These are phyloP conservation scores for Lizanozyma gosingica DNA, from an alignment of 1,139 yeast genomes.

Conservation along the genomic window DNA sequence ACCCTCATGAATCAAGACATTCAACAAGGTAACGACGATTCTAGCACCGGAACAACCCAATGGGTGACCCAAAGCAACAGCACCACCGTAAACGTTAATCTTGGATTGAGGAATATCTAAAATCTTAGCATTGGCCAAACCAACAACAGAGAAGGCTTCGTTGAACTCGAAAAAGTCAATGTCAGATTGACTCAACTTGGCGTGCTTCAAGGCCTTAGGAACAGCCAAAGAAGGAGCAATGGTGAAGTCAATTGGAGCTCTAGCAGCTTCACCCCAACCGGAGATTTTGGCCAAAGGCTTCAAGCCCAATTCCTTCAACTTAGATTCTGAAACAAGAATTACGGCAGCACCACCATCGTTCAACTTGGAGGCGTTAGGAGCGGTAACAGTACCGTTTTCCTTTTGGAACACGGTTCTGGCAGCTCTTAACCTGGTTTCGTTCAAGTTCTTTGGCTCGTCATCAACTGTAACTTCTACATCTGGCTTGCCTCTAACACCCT, in stretches of 20 bases:
- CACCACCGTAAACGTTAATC: constrained; percentile 95
- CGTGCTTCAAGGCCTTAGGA: constrained; percentile 91
- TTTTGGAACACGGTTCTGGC: constrained; percentile 92
- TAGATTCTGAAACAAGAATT: constrained; percentile 71
- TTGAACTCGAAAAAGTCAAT: constrained; percentile 84
- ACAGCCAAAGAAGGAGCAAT: constrained; percentile 90
- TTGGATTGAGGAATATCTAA: constrained; percentile 56
- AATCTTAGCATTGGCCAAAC: constrained; percentile 78
- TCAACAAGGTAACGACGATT: constrained; percentile 73
- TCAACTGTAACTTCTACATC: constrained; percentile 63
- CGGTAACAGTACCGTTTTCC: constrained; percentile 92
- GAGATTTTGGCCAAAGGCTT: constrained; percentile 80
- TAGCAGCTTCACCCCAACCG: constrained; percentile 99
- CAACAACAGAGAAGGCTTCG: constrained; percentile 96
- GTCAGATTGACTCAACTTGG: constrained; percentile 46
- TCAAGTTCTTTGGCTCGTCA: constrained; percentile 64
- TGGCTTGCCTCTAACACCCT: constrained; percentile 92
- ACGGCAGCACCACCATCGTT: constrained; percentile 98
- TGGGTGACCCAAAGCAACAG: constrained; percentile 96
- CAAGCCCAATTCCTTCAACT: constrained; percentile 74
- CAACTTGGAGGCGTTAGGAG: constrained; percentile 91
- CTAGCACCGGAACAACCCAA: constrained; percentile 98
- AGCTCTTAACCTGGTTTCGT: constrained; percentile 62
- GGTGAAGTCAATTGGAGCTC: constrained; percentile 87
- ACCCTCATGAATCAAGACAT: constrained; percentile 68